Conservation (phyloP, 805 yeast genomes). For the Candida namnaoensis region DNA sequence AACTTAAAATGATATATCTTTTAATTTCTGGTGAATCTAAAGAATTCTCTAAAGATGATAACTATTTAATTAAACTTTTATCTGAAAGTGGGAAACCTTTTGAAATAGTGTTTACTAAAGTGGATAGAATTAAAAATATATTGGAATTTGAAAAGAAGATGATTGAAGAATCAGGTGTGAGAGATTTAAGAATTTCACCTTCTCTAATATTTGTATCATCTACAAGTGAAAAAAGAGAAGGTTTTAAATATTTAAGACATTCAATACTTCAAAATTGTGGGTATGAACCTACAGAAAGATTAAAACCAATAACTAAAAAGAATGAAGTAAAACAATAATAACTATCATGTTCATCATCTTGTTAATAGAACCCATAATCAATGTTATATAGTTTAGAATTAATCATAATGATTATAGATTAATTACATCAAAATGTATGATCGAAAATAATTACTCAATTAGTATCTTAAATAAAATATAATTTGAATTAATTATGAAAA, state of each 20-base stretch:
- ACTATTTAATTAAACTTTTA: conserved; percentile 39
- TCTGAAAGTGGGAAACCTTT: conserved; percentile 51
- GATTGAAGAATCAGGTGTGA: conserved; percentile 27
- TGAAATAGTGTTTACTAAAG: conserved; percentile 71
- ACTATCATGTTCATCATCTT: no score
- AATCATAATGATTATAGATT: no score
- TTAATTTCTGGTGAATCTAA: conserved; percentile 45
- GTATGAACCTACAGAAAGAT: background rate
- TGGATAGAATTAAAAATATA: conserved; percentile 41
- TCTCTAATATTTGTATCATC: conserved; percentile 44
- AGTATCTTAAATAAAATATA: no score
- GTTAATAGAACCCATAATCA: no score
- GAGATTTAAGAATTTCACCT: conserved; percentile 33
- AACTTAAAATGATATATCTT: conserved; percentile 49
- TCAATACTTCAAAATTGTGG: conserved; percentile 49
- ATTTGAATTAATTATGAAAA: no score
- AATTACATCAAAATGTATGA: no score
- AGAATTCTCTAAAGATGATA: conserved; percentile 55
- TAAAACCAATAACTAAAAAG: no score
- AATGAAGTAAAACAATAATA: no score
- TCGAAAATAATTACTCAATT: no score
- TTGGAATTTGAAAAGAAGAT: conserved; percentile 27
- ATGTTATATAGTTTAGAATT: no score
- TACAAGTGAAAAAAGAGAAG: conserved; percentile 33
- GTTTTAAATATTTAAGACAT: conserved; percentile 43